These are phyloP conservation scores for Corchorus olitorius DNA, from an alignment of 345 rosid genomes.

Conservation along the genomic window DNA sequence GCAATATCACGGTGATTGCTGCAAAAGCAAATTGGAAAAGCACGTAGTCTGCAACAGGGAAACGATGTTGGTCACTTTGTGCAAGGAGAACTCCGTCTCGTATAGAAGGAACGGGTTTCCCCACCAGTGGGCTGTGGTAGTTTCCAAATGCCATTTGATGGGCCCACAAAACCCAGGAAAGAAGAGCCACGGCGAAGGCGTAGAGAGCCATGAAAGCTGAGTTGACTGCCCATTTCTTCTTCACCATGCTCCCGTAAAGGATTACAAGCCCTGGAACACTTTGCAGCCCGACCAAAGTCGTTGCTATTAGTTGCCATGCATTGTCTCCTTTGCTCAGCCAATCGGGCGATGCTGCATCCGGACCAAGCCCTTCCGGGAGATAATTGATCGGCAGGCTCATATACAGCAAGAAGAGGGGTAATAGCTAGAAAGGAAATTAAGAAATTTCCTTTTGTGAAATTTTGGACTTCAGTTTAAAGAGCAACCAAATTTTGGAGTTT, in stretches of 20 bases:
- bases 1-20: constrained; percentile 57
- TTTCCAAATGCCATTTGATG: constrained; percentile 55
- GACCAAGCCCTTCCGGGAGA: constrained; percentile 31
- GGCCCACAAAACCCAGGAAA: constrained; percentile 65
- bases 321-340: constrained; percentile 60
- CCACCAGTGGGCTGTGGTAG: constrained; percentile 31
- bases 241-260: constrained; percentile 66
- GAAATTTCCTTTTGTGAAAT: not conserved
- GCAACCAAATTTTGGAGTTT: constrained; percentile 15
- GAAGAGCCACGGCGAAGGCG: constrained; percentile 51
- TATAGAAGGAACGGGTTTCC: constrained; percentile 34
- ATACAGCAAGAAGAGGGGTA: constrained; percentile 2
- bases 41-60: constrained; percentile 46
- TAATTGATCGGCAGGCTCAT: not conserved
- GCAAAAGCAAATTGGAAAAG: constrained; percentile 63
- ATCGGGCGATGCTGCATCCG: constrained; percentile 31
- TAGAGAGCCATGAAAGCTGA: constrained; percentile 71
- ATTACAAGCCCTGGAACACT: constrained; percentile 67
- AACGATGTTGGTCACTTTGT: not conserved
- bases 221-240: constrained; percentile 73
- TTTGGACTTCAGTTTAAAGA: constrained; percentile 28
- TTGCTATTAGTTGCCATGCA: constrained; percentile 63
- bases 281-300: constrained; percentile 55
- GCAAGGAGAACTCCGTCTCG: constrained; percentile 12
- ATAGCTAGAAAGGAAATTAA: not conserved